Base-by-base conservation (phyloP, 805 yeast species). In the Phaffomyces antillensis region DNA sequence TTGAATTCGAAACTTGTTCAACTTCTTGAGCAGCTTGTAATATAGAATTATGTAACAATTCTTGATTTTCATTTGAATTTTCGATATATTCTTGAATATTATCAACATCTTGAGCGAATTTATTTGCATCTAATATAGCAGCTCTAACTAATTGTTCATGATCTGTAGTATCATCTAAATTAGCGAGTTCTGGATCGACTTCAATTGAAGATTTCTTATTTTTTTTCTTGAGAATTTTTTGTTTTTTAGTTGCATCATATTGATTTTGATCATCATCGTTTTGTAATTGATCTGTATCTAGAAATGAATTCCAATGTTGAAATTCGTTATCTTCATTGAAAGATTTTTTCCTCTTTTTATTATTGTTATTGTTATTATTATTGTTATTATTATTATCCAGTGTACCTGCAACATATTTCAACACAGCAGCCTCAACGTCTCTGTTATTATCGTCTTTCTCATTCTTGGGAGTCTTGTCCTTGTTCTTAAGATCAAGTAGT, bases 361-460 rank as follows among this genome's bases (percentile, higher is more conserved):
- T 25, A 9, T 31, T 32, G 32, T 51, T 63, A 54, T 40, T 65
- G 37, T 52, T 60, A n/a, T 70, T 28, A 9, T 8, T 26, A 26
- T 26, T 24, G 9, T 30, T 35, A 32, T 51, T 62, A 54, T 40
- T 65, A 38, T 52, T 61, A 16, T 70, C 77, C 36, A 82, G 61
- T 1, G 81, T 74, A 7, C 82, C 84, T 17, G 84, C 87, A 13
- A 83, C 91, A 52, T 77, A 76, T 44, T 76, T 73, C 77, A 84
- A 71, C 16, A 85, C 89, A 0, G 89, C 93, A 16, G 85, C 93
- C 55, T 83, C 93, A 3, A 83, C 93, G 39, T 64, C 64, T 26
- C 56, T 40, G 11, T 43, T 43, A 18, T 12, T 34, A 10, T 34
- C 20, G 18, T 47, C 50, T 5, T 44, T 42, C 17, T 37, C 50